Conservation (phyloP, 2,329 filamentous ascomycete species). For the Drechslerella dactyloides region DNA sequence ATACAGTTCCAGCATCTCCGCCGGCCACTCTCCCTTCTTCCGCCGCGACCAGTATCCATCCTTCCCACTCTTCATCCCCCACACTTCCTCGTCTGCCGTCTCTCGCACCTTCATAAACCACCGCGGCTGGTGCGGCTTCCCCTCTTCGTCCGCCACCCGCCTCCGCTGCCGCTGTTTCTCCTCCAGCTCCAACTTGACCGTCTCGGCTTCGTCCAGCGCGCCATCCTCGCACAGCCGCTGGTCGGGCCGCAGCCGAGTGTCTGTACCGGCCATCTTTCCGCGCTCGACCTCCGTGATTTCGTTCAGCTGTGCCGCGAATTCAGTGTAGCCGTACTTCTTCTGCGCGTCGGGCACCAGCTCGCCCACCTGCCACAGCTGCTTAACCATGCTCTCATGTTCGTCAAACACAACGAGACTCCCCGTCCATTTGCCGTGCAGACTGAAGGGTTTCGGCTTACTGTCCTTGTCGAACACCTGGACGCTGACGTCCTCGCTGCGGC, state of each 20-base stretch:
- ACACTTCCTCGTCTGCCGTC: conserved; percentile 70
- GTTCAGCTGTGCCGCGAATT: conserved; percentile 84
- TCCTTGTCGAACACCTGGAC: conserved; percentile 74
- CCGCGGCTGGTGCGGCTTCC: conserved; percentile 73
- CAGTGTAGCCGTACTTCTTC: conserved; percentile 84
- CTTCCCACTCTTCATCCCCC: conserved; percentile 78
- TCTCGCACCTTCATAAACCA: conserved; percentile 79
- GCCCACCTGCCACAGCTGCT: conserved; percentile 80
- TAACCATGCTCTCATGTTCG: conserved; percentile 63
- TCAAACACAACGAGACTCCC: conserved; percentile 63
- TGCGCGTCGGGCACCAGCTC: conserved; percentile 77
- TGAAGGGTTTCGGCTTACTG: conserved; percentile 70
- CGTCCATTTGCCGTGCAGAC: conserved; percentile 85
- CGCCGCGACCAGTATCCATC: conserved; percentile 95
- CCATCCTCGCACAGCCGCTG: conserved; percentile 84
- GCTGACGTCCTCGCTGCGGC: conserved; percentile 85
- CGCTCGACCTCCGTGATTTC: conserved; percentile 83
- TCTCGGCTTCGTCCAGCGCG: conserved; percentile 81
- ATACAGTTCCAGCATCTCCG: conserved; percentile 43
- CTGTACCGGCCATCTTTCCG: conserved; percentile 76
- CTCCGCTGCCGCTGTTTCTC: conserved; percentile 80
- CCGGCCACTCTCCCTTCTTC: conserved; percentile 65
- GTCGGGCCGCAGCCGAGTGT: conserved; percentile 82
- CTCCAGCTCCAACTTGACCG: conserved; percentile 80
- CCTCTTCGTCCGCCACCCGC: conserved; percentile 75